These are phyloP conservation scores for Talaromyces verruculosus DNA, from an alignment of 2,329 filamentous ascomycete species.

Conservation along the genomic window DNA sequence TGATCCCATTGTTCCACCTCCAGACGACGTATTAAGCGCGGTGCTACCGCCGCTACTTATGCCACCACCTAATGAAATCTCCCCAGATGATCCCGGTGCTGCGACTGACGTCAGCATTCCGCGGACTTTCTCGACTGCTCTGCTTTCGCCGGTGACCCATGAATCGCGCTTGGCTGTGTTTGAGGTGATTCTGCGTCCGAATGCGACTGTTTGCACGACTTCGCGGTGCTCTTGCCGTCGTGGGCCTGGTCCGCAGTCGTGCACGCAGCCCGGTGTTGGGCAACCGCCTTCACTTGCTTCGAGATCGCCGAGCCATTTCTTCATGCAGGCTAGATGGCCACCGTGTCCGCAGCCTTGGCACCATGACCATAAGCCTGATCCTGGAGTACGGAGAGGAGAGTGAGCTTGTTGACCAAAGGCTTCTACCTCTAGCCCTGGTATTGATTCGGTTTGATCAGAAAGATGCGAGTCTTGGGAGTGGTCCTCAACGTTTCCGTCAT, in stretches of 20 bases:
- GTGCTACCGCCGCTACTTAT: slow-evolving; percentile 26
- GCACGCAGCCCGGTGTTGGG: slow-evolving; percentile 59
- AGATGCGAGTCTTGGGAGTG: slow-evolving; percentile 46
- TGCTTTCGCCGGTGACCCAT: slow-evolving; percentile 47
- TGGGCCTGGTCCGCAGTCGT: slow-evolving; percentile 57
- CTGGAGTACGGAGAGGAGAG: slow-evolving; percentile 32
- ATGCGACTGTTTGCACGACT: slow-evolving; percentile 27
- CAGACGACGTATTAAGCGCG: slow-evolving; percentile 26
- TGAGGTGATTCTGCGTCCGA: slow-evolving; percentile 34
- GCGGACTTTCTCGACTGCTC: slow-evolving; percentile 48
- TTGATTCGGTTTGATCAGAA: slow-evolving; percentile 38
- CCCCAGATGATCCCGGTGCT: slow-evolving; percentile 21
- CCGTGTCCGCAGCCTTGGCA: slow-evolving; percentile 63
- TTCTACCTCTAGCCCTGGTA: slow-evolving; percentile 30
- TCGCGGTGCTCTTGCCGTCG: slow-evolving; percentile 44
- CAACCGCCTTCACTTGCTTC: slow-evolving; percentile 55
- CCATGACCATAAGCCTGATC: slow-evolving; percentile 52
- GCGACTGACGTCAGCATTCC: slow-evolving; percentile 41
- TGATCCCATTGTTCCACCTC: slow-evolving; percentile 38
- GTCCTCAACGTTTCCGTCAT: slow-evolving; percentile 12
- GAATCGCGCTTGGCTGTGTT: slow-evolving; percentile 47
- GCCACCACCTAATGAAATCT: slow-evolving; percentile 25
- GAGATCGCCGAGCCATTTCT: slow-evolving; percentile 54
- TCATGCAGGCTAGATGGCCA: slow-evolving; percentile 59
- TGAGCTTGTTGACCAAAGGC: slow-evolving; percentile 20